phyloP scores from a whole-genome alignment of 164 flowering plant species.

The Pachysandra terminalis region DNA sequence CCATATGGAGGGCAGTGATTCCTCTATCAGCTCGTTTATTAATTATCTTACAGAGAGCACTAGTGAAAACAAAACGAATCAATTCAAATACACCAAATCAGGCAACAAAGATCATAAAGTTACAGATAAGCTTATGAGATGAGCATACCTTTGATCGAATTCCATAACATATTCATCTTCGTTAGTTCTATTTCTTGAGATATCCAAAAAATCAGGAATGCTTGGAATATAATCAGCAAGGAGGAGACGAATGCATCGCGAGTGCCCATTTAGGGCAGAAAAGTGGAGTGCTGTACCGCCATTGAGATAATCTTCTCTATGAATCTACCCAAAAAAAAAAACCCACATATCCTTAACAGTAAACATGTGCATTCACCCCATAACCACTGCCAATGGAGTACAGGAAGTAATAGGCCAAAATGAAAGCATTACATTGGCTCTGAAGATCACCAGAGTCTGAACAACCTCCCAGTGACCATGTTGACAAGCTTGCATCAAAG shows the following conservation, averaged over 20 bases:
- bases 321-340: constrained; percentile 54
- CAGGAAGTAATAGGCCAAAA: background rate
- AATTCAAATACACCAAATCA: constrained; percentile 6
- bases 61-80: constrained; percentile 22
- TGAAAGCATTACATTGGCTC: constrained; percentile 68
- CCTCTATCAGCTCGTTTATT: constrained; percentile 91
- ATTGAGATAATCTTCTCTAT: constrained; percentile 83
- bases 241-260: constrained; percentile 82
- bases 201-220: constrained; percentile 42
- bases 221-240: constrained; percentile 88
- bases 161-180: constrained; percentile 32
- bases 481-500: constrained; percentile 99
- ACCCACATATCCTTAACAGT: background rate
- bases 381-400: background rate
- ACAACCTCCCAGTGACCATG: constrained; percentile 99
- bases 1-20: constrained; percentile 97
- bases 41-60: constrained; percentile 54
- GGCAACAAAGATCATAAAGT: background rate
- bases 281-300: constrained; percentile 96
- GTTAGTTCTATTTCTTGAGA: constrained; percentile 29
- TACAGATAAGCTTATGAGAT: constrained; percentile 2
- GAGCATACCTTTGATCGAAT: constrained; percentile 55
- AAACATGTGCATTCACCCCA: background rate
- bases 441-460: constrained; percentile 66
- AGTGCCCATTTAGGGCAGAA: constrained; percentile 90